phyloP scores from a whole-genome alignment of 106 monocot genomes.

The Amphibolis antarctica region DNA sequence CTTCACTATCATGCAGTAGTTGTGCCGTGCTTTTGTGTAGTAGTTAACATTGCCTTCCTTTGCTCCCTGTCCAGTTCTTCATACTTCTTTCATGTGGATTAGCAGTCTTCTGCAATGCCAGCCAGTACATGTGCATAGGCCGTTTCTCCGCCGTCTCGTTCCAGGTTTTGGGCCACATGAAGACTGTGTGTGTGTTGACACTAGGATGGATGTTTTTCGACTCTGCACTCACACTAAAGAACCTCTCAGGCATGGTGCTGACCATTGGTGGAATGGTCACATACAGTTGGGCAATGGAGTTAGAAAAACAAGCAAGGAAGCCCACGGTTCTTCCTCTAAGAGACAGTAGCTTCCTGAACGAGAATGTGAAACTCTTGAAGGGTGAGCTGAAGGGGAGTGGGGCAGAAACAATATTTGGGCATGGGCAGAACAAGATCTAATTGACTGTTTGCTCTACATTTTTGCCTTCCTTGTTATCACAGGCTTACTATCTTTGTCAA shows the following conservation, averaged over 20 bases:
- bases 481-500: not conserved
- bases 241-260: constrained; percentile 24
- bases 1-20: constrained; percentile 5
- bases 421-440: constrained; percentile 18
- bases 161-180: constrained; percentile 33
- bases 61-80: constrained; percentile 27
- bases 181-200: constrained; percentile 22
- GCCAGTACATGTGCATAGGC: constrained; percentile 44
- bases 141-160: constrained; percentile 32
- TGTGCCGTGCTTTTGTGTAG: not conserved
- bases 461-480: not conserved
- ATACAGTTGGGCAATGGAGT: constrained; percentile 42
- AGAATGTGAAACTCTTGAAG: constrained; percentile 24
- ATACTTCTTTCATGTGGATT: constrained; percentile 36
- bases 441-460: not conserved
- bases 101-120: constrained; percentile 44
- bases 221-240: constrained; percentile 26
- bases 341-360: not conserved
- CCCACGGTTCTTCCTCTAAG: constrained; percentile 2
- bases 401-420: not conserved
- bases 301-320: constrained; percentile 20
- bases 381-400: constrained; percentile 6
- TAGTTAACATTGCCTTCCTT: not conserved
- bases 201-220: constrained; percentile 28
- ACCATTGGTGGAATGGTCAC: constrained; percentile 25